phyloP scores from a whole-genome alignment of 129 eudicot species.

The Escallonia rubra region DNA sequence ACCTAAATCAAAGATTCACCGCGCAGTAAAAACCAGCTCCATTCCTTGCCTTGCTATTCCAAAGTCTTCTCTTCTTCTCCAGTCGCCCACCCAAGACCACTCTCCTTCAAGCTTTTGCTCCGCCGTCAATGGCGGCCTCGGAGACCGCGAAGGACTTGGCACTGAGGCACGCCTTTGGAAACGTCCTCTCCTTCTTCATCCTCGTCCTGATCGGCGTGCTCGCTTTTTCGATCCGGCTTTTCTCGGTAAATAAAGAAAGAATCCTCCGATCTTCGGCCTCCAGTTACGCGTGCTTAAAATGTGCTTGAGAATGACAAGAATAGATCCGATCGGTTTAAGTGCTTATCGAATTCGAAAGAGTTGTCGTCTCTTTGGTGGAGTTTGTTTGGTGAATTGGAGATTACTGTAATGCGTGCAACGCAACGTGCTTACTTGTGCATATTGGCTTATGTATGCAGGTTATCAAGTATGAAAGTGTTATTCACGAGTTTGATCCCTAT shows the following conservation, averaged over 20 bases:
- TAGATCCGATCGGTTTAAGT: constrained; percentile 12
- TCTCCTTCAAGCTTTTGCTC: constrained; percentile 5
- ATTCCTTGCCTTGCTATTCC: not conserved
- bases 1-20: too few relatives aligned
- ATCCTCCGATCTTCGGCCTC: constrained; percentile 6
- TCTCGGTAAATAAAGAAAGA: constrained; percentile 45
- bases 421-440: too few relatives aligned
- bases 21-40: too few relatives aligned
- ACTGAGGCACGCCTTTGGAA: constrained; percentile 77
- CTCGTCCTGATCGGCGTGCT: constrained; percentile 83
- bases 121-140: constrained; percentile 75
- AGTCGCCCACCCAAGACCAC: too few relatives aligned
- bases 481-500: constrained; percentile 98
- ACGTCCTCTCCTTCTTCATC: constrained; percentile 72
- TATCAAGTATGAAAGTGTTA: constrained; percentile 95
- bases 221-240: constrained; percentile 97
- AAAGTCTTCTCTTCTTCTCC: constrained; percentile 22
- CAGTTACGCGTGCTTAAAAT: not conserved
- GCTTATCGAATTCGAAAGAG: not conserved
- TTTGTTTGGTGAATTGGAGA: not conserved
- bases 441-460: constrained; percentile 46
- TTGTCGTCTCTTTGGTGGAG: not conserved
- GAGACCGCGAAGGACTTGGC: constrained; percentile 39
- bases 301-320: not conserved
- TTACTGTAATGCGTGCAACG: too few relatives aligned